Conservation (phyloP, 2,329 filamentous ascomycete species). For the Pyricularia sp. region DNA sequence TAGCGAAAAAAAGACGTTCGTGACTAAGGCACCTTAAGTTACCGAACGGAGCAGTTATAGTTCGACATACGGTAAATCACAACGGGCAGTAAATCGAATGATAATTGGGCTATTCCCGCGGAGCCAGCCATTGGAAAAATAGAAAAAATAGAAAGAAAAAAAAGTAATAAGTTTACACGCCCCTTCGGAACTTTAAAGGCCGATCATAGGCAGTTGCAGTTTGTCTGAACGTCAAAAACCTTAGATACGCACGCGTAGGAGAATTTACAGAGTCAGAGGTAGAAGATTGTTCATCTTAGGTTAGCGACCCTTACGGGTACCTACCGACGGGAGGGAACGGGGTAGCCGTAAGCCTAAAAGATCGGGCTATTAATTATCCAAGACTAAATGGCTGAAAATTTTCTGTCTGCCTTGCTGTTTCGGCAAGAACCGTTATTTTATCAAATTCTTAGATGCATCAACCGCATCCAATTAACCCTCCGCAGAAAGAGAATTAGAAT, state of each 20-base stretch:
- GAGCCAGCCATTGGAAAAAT: too few relatives aligned
- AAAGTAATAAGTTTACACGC: background rate
- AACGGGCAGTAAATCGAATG: background rate
- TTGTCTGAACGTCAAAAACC: background rate
- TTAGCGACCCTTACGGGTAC: background rate
- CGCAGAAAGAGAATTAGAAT: too few relatives aligned
- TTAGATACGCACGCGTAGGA: background rate
- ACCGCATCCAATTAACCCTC: too few relatives aligned
- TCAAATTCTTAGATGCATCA: too few relatives aligned
- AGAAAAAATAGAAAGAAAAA: background rate
- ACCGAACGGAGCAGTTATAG: too few relatives aligned
- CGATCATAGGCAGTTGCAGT: background rate
- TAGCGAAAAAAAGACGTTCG: too few relatives aligned
- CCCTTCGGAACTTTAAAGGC: background rate
- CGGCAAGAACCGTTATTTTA: too few relatives aligned
- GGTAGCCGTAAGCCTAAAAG: background rate
- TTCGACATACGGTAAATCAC: too few relatives aligned
- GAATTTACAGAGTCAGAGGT: background rate
- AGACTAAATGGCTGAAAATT: too few relatives aligned
- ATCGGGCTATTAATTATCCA: background rate
- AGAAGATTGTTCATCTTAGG: background rate
- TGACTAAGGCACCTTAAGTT: too few relatives aligned
- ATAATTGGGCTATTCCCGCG: too few relatives aligned
- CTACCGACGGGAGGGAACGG: background rate
- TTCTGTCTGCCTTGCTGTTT: too few relatives aligned